Conservation (phyloP, 768 basidiomycete species). For the Psilocybe subaeruginosa region DNA sequence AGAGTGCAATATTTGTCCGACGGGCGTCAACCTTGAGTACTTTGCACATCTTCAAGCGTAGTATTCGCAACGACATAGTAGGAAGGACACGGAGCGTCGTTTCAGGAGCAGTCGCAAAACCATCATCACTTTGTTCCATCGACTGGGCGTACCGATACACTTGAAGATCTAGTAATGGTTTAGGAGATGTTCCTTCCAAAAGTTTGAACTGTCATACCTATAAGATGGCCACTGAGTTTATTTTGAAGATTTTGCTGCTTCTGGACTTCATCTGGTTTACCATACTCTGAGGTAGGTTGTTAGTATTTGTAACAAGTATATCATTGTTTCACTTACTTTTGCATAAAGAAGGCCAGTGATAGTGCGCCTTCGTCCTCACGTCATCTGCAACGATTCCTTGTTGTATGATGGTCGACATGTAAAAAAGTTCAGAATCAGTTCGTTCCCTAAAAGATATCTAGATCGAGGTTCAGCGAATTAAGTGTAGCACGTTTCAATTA, state of each 20-base stretch:
- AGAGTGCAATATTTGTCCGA: constrained; percentile 45
- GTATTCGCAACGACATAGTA: constrained; percentile 65
- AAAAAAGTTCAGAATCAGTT: constrained; percentile 82
- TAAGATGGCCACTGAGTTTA: constrained; percentile 63
- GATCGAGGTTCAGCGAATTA: constrained; percentile 12
- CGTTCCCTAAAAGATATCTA: constrained; percentile 76
- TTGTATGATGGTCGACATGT: constrained; percentile 67
- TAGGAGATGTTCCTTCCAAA: not conserved
- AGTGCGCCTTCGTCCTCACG: constrained; percentile 51
- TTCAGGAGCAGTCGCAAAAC: constrained; percentile 21
- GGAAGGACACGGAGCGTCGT: constrained; percentile 58
- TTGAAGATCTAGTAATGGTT: constrained; percentile 20
- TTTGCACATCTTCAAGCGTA: constrained; percentile 69
- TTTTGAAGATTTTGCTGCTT: constrained; percentile 35
- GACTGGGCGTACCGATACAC: constrained; percentile 23
- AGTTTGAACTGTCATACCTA: constrained; percentile 45
- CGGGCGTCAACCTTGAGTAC: constrained; percentile 35
- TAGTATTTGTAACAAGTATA: constrained; percentile 4
- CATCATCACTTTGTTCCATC: constrained; percentile 13
- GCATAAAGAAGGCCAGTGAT: constrained; percentile 68
- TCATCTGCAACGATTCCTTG: constrained; percentile 45
- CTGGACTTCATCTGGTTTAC: constrained; percentile 44
- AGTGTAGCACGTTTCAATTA: constrained; percentile 2
- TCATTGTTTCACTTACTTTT: constrained; percentile 46
- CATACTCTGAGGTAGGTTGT: constrained; percentile 51